Evolutionary conservation across 2,329 filamentous ascomycete species (phyloP).

Genomic region (Arachnomyces sp.): DNA sequence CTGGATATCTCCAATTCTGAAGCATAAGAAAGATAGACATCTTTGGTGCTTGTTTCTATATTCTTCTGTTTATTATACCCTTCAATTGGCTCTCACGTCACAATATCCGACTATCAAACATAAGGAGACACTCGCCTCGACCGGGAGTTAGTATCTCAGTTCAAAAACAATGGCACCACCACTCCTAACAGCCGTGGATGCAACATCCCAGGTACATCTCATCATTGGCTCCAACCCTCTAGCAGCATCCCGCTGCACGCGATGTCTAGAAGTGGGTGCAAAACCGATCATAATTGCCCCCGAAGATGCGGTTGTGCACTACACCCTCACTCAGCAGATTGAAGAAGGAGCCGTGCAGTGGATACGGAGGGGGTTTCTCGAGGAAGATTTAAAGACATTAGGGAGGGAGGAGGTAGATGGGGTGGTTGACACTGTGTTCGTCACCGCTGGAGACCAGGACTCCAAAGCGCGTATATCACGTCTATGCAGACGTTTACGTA

Average conservation of each 20-base stretch:
- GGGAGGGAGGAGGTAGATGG: conserved; percentile 70
- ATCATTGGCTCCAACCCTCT: conserved; percentile 80
- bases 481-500: conserved; percentile 68
- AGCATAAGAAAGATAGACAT: too few species aligned
- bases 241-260: conserved; percentile 71
- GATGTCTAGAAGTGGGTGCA: conserved; percentile 75
- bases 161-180: conserved; percentile 13
- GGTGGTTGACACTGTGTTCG: conserved; percentile 87
- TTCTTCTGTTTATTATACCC: too few species aligned
- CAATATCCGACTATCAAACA: too few species aligned
- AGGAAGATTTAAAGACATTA: conserved; percentile 62
- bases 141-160: background rate
- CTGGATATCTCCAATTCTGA: too few species aligned
- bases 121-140: too few species aligned
- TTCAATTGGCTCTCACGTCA: too few species aligned
- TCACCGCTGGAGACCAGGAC: conserved; percentile 49
- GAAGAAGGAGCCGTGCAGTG: conserved; percentile 34
- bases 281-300: conserved; percentile 70
- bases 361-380: conserved; percentile 50
- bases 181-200: conserved; percentile 34
- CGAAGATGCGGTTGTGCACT: conserved; percentile 51
- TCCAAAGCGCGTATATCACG: conserved; percentile 59
- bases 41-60: too few species aligned
- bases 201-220: conserved; percentile 55
- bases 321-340: conserved; percentile 42